Evolutionary conservation across 331 rosid species (phyloP).

Genomic region (Quercus phellos): DNA sequence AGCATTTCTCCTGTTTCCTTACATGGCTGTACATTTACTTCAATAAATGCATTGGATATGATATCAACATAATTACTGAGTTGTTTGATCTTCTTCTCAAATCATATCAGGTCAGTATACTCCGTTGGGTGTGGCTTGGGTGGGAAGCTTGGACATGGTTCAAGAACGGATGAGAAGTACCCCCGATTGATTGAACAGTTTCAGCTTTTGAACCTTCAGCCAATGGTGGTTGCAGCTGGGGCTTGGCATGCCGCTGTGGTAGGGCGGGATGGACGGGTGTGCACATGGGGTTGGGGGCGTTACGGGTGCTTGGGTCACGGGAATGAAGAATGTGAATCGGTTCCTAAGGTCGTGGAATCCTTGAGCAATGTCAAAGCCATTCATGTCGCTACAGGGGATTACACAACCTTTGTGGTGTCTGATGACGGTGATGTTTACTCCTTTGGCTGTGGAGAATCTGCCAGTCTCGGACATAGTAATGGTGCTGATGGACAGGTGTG

Average conservation of each 20-base stretch:
- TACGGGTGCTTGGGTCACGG: conserved; percentile 97
- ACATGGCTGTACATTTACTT: no score
- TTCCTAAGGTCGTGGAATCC: conserved; percentile 83
- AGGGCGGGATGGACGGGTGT: conserved; percentile 90
- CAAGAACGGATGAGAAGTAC: conserved; percentile 72
- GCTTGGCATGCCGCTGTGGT: conserved; percentile 99
- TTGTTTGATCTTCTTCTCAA: conserved; percentile 15
- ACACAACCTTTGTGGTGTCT: conserved; percentile 87
- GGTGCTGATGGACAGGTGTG: conserved; percentile 59
- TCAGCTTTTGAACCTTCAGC: conserved; percentile 67
- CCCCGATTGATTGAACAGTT: conserved; percentile 85
- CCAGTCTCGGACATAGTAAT: conserved; percentile 74
- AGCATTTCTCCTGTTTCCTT: background rate
- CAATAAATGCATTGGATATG: background rate
- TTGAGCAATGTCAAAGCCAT: conserved; percentile 73
- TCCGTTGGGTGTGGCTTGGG: conserved; percentile 99
- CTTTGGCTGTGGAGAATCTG: conserved; percentile 93
- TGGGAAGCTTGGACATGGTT: conserved; percentile 93
- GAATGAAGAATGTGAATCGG: conserved; percentile 78
- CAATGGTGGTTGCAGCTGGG: conserved; percentile 85
- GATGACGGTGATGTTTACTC: conserved; percentile 86
- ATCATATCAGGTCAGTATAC: conserved; percentile 70
- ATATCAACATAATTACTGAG: conserved; percentile 5
- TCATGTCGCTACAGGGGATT: conserved; percentile 91
- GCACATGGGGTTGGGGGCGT: conserved; percentile 99